Evolutionary conservation across 345 rosid species (phyloP).

Genomic region (Syzygium aqueum): DNA sequence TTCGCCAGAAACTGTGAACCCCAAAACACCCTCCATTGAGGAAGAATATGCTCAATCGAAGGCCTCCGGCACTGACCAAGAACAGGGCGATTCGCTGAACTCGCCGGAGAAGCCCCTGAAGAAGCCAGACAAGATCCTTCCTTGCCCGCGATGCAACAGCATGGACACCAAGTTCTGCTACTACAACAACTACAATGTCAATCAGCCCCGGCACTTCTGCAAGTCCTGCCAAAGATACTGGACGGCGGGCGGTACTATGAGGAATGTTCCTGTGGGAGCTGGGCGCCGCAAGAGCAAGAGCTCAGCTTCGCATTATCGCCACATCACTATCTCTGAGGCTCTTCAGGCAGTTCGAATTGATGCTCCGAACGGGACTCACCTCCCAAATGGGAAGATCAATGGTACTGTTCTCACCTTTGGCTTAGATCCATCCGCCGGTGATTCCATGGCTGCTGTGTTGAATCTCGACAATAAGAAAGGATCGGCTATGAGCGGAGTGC

Average conservation of each 20-base stretch:
- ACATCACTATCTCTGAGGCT: conserved; percentile 71
- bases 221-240: conserved; percentile 92
- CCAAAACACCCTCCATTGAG: conserved; percentile 24
- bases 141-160: conserved; percentile 88
- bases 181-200: conserved; percentile 84
- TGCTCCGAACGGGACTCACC: conserved; percentile 22
- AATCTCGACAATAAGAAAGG: conserved; percentile 38
- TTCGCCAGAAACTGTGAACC: conserved; percentile 18
- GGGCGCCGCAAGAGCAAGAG: conserved; percentile 91
- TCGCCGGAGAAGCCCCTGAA: conserved; percentile 26
- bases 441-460: conserved; percentile 38
- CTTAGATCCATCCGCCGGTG: conserved; percentile 12
- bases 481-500: conserved; percentile 17
- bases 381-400: conserved; percentile 36
- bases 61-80: conserved; percentile 27
- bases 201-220: conserved; percentile 94
- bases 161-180: conserved; percentile 93
- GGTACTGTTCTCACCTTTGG: conserved; percentile 65
- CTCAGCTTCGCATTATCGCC: conserved; percentile 57
- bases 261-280: conserved; percentile 85
- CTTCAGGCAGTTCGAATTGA: conserved; percentile 63
- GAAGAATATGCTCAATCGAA: conserved; percentile 42
- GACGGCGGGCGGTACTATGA: conserved; percentile 95
- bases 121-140: conserved; percentile 83
- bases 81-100: conserved; percentile 19